Evolutionary conservation across 2,329 filamentous ascomycete species (phyloP).

Genomic region (Monosporascus sp.): DNA sequence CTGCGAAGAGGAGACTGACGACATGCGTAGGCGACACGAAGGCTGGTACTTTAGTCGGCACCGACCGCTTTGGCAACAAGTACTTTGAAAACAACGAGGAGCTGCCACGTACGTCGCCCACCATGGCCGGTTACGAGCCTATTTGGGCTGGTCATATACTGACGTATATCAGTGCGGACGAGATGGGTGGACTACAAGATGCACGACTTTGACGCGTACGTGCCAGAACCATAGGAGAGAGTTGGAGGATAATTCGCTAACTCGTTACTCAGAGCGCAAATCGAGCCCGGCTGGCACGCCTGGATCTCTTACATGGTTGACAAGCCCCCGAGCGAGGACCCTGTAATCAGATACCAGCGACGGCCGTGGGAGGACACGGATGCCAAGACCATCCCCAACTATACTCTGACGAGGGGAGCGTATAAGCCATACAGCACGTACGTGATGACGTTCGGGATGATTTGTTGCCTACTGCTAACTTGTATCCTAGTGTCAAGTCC

Average conservation of each 20-base stretch:
- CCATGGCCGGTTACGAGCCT: too few relatives aligned
- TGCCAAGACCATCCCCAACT: conserved; percentile 64
- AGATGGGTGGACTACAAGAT: conserved; percentile 97
- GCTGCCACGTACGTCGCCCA: conserved; percentile 66
- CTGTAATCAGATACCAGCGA: conserved; percentile 60
- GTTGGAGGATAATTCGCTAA: conserved; percentile 5
- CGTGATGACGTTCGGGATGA: conserved; percentile 35
- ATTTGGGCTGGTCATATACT: conserved; percentile 1
- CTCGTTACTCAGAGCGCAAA: conserved; percentile 55
- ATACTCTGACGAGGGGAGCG: conserved; percentile 70
- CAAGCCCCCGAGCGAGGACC: conserved; percentile 74
- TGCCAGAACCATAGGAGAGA: conserved; percentile 1
- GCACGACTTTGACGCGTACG: conserved; percentile 74
- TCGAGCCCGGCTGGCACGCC: conserved; percentile 96
- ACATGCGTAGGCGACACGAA: conserved; percentile 80
- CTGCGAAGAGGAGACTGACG: conserved; percentile 1
- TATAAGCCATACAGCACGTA: conserved; percentile 96
- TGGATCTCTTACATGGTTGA: conserved; percentile 96
- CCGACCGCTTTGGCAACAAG: conserved; percentile 93
- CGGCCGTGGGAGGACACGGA: conserved; percentile 73
- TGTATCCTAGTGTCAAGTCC: conserved; percentile 40
- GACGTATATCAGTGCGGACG: conserved; percentile 64
- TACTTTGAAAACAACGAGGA: conserved; percentile 96
- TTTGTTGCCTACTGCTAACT: conserved; percentile 13
- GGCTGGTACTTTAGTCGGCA: conserved; percentile 77